Evolutionary conservation across 1,284 basidiomycete genomes (phyloP).

Genomic region (Anthracocystis walkeri): DNA sequence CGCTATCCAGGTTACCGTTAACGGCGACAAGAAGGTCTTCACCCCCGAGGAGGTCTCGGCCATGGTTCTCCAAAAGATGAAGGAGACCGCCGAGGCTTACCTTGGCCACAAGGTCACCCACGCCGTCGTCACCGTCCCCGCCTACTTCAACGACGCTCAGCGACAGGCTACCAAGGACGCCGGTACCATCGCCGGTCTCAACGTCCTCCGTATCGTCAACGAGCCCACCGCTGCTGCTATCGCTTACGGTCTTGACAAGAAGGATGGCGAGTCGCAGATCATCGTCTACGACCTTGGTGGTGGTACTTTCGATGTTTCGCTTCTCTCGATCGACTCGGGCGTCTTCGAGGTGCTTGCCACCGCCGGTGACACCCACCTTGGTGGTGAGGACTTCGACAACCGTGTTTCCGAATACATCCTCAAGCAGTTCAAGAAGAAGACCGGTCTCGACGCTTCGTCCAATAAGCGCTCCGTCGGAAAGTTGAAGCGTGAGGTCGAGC

Average conservation of each 20-base stretch:
- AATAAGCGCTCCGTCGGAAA: conserved; percentile 95
- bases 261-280: conserved; percentile 90
- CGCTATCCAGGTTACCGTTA: conserved; percentile 67
- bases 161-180: conserved; percentile 99
- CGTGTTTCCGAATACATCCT: conserved; percentile 71
- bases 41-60: conserved; percentile 87
- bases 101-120: conserved; percentile 96
- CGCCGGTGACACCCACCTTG: conserved; percentile 97
- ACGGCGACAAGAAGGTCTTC: conserved; percentile 66
- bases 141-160: conserved; percentile 93
- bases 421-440: conserved; percentile 70
- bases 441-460: conserved; percentile 77
- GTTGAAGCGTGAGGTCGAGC: conserved; percentile 97
- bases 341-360: conserved; percentile 98
- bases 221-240: conserved; percentile 95
- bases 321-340: conserved; percentile 94
- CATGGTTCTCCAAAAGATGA: conserved; percentile 98
- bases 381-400: conserved; percentile 99
- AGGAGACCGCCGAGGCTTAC: conserved; percentile 98
- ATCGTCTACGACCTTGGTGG: conserved; percentile 99
- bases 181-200: conserved; percentile 93
- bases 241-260: conserved; percentile 97
- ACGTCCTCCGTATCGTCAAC: conserved; percentile 97
- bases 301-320: conserved; percentile 98
- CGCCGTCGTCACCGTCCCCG: conserved; percentile 95